Percentiles rank a stretch among this genome's conserved stretches.
Evolutionary conservation across 169 alveolate genomes (phyloP).

Genomic region (Plasmodium gallinaceum): DNA sequence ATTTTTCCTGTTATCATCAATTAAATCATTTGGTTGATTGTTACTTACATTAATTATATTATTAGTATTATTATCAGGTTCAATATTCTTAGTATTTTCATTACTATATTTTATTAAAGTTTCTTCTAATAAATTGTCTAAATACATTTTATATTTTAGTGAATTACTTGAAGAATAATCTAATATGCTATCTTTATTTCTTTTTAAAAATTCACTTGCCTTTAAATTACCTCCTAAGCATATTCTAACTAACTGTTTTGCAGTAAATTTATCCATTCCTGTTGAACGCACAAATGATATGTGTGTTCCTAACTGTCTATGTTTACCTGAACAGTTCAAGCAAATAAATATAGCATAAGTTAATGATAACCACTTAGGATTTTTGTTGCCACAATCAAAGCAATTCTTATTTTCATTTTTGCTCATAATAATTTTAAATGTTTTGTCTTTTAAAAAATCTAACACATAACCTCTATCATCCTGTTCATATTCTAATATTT

Average conservation of each 20-base stretch:
- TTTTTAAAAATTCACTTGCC: conserved; percentile 77
- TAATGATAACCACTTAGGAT: conserved; percentile 97
- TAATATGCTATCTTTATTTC: conserved; percentile 27
- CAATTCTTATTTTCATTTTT: conserved; percentile 89
- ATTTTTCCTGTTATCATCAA: conserved; percentile 37
- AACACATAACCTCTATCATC: conserved; percentile 89
- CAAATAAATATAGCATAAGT: conserved; percentile 96
- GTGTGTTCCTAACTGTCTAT: conserved; percentile 96
- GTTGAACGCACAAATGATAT: conserved; percentile 95
- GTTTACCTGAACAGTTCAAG: conserved; percentile 95
- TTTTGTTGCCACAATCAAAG: conserved; percentile 95
- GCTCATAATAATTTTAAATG: conserved; percentile 82
- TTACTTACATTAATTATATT: conserved; percentile 6
- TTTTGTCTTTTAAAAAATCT: conserved; percentile 84
- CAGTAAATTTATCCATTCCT: conserved; percentile 93
- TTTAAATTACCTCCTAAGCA: conserved; percentile 83
- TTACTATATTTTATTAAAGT: conserved; percentile 49
- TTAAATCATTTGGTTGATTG: conserved; percentile 38
- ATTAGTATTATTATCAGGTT: conserved; percentile 8
- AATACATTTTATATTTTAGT: conserved; percentile 65
- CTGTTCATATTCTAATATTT: conserved; percentile 78
- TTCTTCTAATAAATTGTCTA: conserved; percentile 69
- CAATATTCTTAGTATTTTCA: not conserved
- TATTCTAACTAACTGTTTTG: conserved; percentile 88
- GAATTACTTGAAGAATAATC: conserved; percentile 64